These are phyloP conservation scores for Larix sibirica DNA, from an alignment of 83 land plant genomes.

Conservation along the genomic window DNA sequence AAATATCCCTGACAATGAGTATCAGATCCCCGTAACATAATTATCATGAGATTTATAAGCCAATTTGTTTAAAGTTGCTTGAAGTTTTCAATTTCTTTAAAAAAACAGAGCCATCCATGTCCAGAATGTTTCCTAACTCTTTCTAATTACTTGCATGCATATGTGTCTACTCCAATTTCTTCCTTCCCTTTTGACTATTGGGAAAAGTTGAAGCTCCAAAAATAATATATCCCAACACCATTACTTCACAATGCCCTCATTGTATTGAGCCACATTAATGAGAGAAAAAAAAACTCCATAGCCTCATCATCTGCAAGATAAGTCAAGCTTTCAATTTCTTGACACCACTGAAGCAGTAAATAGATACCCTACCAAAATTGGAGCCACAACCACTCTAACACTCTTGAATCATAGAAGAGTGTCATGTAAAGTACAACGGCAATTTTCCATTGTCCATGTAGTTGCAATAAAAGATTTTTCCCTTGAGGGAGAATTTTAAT, in stretches of 20 bases:
- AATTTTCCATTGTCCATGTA: constrained; percentile 62
- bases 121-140: constrained; percentile 11
- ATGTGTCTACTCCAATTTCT: not conserved
- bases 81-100: constrained; percentile 53
- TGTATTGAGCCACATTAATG: constrained; percentile 77
- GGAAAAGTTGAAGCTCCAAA: constrained; percentile 57
- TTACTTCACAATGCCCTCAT: constrained; percentile 71
- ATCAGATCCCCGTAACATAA: constrained; percentile 80
- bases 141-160: too few relatives aligned
- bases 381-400: constrained; percentile 44
- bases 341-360: constrained; percentile 66
- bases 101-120: constrained; percentile 25
- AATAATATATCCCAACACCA: constrained; percentile 91
- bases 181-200: constrained; percentile 10
- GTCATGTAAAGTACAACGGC: constrained; percentile 65
- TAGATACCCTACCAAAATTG: constrained; percentile 50
- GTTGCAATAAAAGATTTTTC: constrained; percentile 43
- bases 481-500: constrained; percentile 62
- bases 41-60: constrained; percentile 71
- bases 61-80: constrained; percentile 62
- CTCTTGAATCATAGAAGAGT: constrained; percentile 50
- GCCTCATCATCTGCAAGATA: constrained; percentile 82
- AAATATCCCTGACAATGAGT: constrained; percentile 63
- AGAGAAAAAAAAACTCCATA: constrained; percentile 60
- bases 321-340: constrained; percentile 88